Evolutionary conservation across 228 moss, liverwort and hornwort species (phyloP), one percentile per base, ranked within the genome.

Genomic region (Sphagnum magellanicum): DNA sequence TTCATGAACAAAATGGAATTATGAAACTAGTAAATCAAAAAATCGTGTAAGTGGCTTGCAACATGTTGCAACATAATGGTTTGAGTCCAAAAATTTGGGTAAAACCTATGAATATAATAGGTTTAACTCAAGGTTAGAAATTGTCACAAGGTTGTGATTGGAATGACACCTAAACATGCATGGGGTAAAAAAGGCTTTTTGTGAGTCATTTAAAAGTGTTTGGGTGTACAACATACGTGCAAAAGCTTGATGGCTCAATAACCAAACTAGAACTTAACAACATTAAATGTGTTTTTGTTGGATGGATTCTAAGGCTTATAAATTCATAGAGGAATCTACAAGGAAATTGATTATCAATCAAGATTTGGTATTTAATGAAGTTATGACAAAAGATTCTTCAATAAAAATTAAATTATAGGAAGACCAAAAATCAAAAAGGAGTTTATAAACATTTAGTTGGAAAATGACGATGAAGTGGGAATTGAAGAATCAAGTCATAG

Each of bases 361-460:
- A 5, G 48, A 71, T 71, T 52, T 71, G 12, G 50, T 51, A 14
- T 71, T 71, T 16, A 71, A 71, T 71, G 49, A 63, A 63, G 53
- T 55, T 12, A 12, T 8, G 53, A 7, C 0, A 12, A 55, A 12
- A 55, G 53, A 12, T 7, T 55, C 0, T 7, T 1, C 32, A 32
- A 32, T 32, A 32, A 32, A 32, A 32, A 32, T 32, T 32, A 32
- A 32, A 32, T 1, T 17, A 17, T 0, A 17, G 0, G 17, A 17
- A 17, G 17, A 53, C 7, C 7, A 6, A 7, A 53, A 53, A 12
- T 53, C 8, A 12, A 53, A 53, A 6, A 0, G 7, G 12, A 53
- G 53, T 6, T 6, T 7, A 12, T 7, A 53, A 53, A 53, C 7
- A 12, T 6, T 0, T 0, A 6, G 7, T 7, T 53, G 7, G 1